Evolutionary conservation across 805 yeast genomes (phyloP).

Genomic region (Saturnispora zaruensis): DNA sequence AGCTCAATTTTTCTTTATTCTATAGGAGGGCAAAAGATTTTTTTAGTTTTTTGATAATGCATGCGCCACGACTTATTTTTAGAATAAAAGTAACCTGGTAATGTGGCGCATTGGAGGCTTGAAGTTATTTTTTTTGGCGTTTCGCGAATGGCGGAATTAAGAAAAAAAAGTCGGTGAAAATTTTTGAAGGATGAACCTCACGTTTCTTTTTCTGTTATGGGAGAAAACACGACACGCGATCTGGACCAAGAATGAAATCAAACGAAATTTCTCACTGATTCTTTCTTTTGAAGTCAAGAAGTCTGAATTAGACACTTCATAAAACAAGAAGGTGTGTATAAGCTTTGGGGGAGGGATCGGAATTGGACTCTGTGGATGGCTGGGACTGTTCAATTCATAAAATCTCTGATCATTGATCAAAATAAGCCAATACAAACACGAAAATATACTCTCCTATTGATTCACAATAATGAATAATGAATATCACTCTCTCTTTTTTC

Average conservation of each 20-base stretch:
- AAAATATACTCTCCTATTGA: neutral
- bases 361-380: neutral
- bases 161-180: neutral
- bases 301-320: conserved; percentile 4
- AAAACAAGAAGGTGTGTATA: conserved; percentile 1
- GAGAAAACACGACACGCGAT: conserved; percentile 1
- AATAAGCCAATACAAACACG: neutral
- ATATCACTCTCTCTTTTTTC: neutral
- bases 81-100: neutral
- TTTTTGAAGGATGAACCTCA: too few relatives aligned
- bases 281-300: neutral
- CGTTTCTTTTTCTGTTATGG: neutral
- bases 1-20: neutral
- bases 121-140: neutral
- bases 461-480: neutral
- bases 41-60: neutral
- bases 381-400: neutral
- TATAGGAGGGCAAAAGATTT: neutral
- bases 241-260: neutral
- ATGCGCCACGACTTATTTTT: neutral
- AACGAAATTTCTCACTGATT: neutral
- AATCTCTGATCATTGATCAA: neutral
- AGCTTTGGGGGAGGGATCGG: neutral
- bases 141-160: neutral
- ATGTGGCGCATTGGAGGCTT: neutral